Base-by-base conservation (phyloP, 257 asterid genomes). In the Anisodus acutangulus region DNA sequence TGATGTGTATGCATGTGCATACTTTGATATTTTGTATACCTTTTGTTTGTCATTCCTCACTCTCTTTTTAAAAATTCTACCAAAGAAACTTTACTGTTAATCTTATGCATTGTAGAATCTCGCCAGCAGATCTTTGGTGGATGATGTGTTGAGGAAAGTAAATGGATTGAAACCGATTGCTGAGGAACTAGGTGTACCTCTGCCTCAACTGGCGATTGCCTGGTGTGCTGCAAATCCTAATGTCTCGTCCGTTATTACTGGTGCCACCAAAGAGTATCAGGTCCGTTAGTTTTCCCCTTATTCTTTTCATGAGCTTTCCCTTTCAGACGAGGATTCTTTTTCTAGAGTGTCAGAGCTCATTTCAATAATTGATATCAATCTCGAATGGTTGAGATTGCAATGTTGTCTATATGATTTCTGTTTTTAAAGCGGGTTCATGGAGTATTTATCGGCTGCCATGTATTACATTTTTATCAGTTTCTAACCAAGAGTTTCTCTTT, bases 191-290 rank as follows among this genome's bases (percentile, higher is more conserved):
- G 98, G 94, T 2, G 98, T 95, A 86, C 87, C 98, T 88, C 85
- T 95, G 55, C 86, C 98, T 76, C 99, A 95, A 88, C 97, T 97
- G 68, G 97, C 99, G 26, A 93, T 97, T 85, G 99, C 98, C 13
- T 97, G 98, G 98, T 97, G 99, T 89, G 99, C 99, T 86, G 86
- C 96, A 45, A 97, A 97, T 89, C 98, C 99, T 31, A 91, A 97
- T 83, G 98, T 97, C 79, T 93, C 98, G 26, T 91, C 98, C 5
- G 99, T 97, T 83, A 95, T 97, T 85, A 97, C 99, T 35, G 98
- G 99, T 59, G 97, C 99, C 85, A 97, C 98, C 88, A 97, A 93
- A 90, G 94, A 90, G 86, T 76, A 90, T 84, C 99, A 97, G 99
- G 99, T 97, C 85, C 81, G 58, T 72, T 84, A 80, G 8, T 79